Evolutionary conservation across 345 rosid genomes (phyloP), one percentile per base, ranked within the genome.

Genomic region (Raphanus raphanistrum): DNA sequence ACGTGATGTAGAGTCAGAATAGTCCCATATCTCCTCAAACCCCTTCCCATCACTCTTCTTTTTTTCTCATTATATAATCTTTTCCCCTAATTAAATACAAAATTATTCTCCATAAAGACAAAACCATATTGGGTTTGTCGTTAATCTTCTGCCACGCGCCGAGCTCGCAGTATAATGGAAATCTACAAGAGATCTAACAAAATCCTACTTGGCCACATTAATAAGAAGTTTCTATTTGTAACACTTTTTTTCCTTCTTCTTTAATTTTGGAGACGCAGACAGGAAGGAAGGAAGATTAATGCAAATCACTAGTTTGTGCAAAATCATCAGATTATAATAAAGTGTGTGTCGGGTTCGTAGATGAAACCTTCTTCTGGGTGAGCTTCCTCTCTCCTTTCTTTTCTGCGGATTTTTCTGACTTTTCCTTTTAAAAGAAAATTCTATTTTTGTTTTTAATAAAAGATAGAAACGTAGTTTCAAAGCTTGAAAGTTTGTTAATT

Each of bases 91-190:
- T 17, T 6, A 12, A 74, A 16, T 48, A 17, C 63, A 28, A 36
- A 45, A 45, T 48, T 28, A 64, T 41, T 65, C 50, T 25, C 48
- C 10, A 38, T 38, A 64, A 74, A 41, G 66, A 63, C 68, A 72
- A 62, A 72, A 45, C 45, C 68, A 7, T 45, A 57, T 2, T 65
- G 38, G 61, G 21, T 32, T 31, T 29, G 33, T 38, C 21, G 76
- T 35, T 71, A 58, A 35, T 36, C 38, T 66, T 68, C 2, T 64
- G 79, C 84, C 82, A 81, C 81, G 68, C 80, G 69, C 84, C 75
- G 36, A 28, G 62, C 76, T 70, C 32, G 4, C 32, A 65, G 0
- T 76, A 31, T 28, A 76, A 59, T 82, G 69, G 35, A 75, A 79
- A 81, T 78, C 33, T 71, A 54, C 29, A 70, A 50, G 70, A 50